phyloP scores from a whole-genome alignment of 169 alveolate genomes.

The Plasmodium sp. region DNA sequence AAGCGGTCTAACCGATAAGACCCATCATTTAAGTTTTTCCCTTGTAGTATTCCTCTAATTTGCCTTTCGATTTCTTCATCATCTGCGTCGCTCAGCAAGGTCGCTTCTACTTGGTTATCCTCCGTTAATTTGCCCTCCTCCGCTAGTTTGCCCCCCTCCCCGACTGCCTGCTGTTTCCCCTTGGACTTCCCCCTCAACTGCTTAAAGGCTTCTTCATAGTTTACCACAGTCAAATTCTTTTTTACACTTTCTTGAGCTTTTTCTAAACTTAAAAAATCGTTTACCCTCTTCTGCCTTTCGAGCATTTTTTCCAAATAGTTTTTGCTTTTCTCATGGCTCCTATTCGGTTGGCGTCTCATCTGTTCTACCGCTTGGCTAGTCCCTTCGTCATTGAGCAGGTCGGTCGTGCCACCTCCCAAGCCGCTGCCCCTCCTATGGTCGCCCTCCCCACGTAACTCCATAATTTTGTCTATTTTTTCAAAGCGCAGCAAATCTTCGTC shows the following conservation, averaged over 20 bases:
- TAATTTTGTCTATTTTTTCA: constrained; percentile 9
- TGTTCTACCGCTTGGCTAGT: neutral
- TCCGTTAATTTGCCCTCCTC: neutral
- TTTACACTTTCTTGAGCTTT: constrained; percentile 20
- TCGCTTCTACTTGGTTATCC: neutral
- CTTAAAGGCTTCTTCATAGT: constrained; percentile 33
- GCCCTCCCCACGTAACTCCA: neutral
- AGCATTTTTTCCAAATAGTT: constrained; percentile 43
- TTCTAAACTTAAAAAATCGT: constrained; percentile 32
- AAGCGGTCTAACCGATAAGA: neutral
- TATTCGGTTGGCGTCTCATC: neutral
- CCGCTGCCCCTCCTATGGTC: neutral
- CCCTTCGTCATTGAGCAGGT: neutral
- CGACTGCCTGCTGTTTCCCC: neutral
- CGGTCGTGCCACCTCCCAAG: neutral
- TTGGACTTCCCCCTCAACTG: neutral
- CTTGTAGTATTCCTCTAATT: neutral
- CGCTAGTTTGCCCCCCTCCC: neutral
- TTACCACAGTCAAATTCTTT: constrained; percentile 18
- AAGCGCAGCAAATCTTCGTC: constrained; percentile 13
- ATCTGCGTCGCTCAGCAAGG: neutral
- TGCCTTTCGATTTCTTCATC: constrained; percentile 27
- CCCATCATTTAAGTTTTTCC: neutral
- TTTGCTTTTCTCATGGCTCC: neutral
- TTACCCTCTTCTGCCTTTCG: constrained; percentile 14